Percentiles rank a stretch among this genome's conserved stretches.
phyloP scores from a whole-genome alignment of 2,329 filamentous ascomycete genomes.

The Beauveria asiatica region DNA sequence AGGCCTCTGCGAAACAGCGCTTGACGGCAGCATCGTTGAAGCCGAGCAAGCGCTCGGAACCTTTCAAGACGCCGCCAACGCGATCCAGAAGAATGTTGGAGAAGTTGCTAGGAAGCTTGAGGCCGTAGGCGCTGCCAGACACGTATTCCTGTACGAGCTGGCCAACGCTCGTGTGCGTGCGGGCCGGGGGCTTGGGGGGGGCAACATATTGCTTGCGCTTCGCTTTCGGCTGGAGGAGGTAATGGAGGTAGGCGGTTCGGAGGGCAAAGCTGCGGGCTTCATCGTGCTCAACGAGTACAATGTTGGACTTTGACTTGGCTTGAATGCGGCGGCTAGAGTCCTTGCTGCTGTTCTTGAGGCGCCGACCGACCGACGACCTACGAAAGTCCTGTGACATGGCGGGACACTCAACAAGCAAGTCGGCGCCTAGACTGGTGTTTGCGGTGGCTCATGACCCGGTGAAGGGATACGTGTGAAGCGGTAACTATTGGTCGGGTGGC shows the following conservation, averaged over 20 bases:
- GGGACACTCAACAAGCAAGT: conserved; percentile 5
- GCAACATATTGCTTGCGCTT: conserved; percentile 83
- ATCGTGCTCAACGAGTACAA: conserved; percentile 51
- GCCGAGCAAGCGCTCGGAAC: conserved; percentile 75
- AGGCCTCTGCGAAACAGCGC: conserved; percentile 86
- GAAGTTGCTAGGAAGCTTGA: conserved; percentile 52
- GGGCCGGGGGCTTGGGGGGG: conserved; percentile 51
- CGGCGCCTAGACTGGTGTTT: neutral
- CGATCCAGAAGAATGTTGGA: conserved; percentile 53
- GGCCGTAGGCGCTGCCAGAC: conserved; percentile 36
- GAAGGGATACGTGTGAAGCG: neutral
- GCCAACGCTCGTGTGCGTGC: conserved; percentile 64
- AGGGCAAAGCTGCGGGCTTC: conserved; percentile 90
- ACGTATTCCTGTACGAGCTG: conserved; percentile 85
- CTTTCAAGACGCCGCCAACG: conserved; percentile 70
- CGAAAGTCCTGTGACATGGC: conserved; percentile 45
- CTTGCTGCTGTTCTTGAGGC: conserved; percentile 35
- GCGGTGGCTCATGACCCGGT: neutral
- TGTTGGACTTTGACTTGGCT: conserved; percentile 41
- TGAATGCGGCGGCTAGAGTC: conserved; percentile 33
- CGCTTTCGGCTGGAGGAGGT: conserved; percentile 83
- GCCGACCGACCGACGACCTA: conserved; percentile 37
- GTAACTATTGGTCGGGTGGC: neutral
- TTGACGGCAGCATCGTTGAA: conserved; percentile 88
- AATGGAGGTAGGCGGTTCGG: conserved; percentile 82